Percentiles rank a stretch among this genome's conserved stretches.
phyloP scores from a whole-genome alignment of 1,139 yeast species.

The Blastobotrys aristatus region DNA sequence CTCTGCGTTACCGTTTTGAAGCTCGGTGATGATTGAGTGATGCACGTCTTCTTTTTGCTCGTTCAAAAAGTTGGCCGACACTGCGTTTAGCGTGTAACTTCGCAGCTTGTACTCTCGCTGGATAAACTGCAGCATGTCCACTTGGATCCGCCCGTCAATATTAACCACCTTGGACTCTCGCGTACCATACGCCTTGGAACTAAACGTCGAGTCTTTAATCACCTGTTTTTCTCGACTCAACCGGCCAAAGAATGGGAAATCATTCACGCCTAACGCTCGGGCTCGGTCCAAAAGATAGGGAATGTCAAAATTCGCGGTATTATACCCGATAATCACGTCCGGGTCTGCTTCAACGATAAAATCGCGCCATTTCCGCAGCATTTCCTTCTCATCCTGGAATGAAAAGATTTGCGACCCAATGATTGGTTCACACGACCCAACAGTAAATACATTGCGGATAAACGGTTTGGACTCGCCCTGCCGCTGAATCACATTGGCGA shows the following conservation, averaged over 20 bases:
- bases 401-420: constrained; percentile 90
- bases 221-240: constrained; percentile 64
- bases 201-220: constrained; percentile 73
- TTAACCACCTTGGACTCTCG: constrained; percentile 88
- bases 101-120: constrained; percentile 94
- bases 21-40: constrained; percentile 89
- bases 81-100: constrained; percentile 92
- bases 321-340: constrained; percentile 95
- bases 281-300: constrained; percentile 93
- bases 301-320: constrained; percentile 88
- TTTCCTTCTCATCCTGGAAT: constrained; percentile 67
- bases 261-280: constrained; percentile 54
- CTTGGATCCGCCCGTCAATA: constrained; percentile 93
- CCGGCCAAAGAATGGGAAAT: constrained; percentile 87
- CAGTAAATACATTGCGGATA: constrained; percentile 90
- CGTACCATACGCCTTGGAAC: constrained; percentile 95
- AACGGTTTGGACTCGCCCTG: constrained; percentile 83
- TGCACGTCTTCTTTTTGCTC: constrained; percentile 99
- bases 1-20: constrained; percentile 88
- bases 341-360: constrained; percentile 84
- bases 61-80: constrained; percentile 86
- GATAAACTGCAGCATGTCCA: constrained; percentile 86
- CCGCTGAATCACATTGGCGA: constrained; percentile 85
- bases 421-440: constrained; percentile 84
- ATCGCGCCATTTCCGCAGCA: constrained; percentile 81